These are phyloP conservation scores for Xylariaceae sp. DNA, from an alignment of 2,329 filamentous ascomycete species.

Conservation along the genomic window DNA sequence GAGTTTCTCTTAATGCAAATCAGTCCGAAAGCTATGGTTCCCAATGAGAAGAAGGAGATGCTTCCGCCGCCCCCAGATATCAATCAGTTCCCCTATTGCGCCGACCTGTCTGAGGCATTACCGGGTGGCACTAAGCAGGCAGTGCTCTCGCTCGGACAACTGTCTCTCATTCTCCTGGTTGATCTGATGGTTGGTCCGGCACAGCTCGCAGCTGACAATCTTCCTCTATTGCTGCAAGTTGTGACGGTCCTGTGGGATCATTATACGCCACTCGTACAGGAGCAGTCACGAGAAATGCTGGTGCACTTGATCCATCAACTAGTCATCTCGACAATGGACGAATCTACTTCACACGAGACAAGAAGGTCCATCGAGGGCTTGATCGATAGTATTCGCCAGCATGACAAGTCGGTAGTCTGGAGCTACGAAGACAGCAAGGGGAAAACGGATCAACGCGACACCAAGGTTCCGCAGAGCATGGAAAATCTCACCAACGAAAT, in stretches of 20 bases:
- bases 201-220: slow-evolving; percentile 68
- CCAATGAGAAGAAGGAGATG: slow-evolving; percentile 71
- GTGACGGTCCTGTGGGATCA: slow-evolving; percentile 96
- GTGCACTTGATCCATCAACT: slow-evolving; percentile 96
- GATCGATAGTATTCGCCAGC: slow-evolving; percentile 78
- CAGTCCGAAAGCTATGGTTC: slow-evolving; percentile 93
- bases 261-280: slow-evolving; percentile 89
- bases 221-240: slow-evolving; percentile 83
- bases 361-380: slow-evolving; percentile 79
- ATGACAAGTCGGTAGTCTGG: slow-evolving; percentile 84
- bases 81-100: slow-evolving; percentile 76
- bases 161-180: slow-evolving; percentile 88
- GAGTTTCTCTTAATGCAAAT: slow-evolving; percentile 91
- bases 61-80: slow-evolving; percentile 68
- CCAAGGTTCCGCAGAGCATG: slow-evolving; percentile 85
- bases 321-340: slow-evolving; percentile 73
- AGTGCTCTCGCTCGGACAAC: slow-evolving; percentile 85
- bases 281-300: slow-evolving; percentile 95
- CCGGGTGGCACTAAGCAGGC: slow-evolving; percentile 88
- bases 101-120: slow-evolving; percentile 71
- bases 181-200: slow-evolving; percentile 94
- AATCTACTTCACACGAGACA: slow-evolving; percentile 54
- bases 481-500: slow-evolving; percentile 75
- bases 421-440: slow-evolving; percentile 89
- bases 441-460: slow-evolving; percentile 65